Evolutionary conservation across 2,329 filamentous ascomycete species (phyloP).

Genomic region (Trichoderma sp.): DNA sequence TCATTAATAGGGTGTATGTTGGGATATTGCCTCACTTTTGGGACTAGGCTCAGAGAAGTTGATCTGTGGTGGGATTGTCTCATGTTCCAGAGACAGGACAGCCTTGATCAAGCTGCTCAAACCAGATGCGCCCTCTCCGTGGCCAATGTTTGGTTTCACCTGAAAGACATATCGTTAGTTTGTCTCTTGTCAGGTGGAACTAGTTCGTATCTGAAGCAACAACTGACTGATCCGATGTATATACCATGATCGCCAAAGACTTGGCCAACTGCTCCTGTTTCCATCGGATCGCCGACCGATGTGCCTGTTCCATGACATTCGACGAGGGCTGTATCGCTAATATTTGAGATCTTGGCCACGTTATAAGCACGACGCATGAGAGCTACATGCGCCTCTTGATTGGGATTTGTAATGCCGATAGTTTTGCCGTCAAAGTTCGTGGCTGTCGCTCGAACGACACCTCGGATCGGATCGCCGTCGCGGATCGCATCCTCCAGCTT

Average conservation of each 20-base stretch:
- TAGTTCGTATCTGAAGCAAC: neutral
- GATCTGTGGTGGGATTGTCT: conserved; percentile 40
- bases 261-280: conserved; percentile 34
- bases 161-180: neutral
- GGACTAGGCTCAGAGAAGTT: conserved; percentile 36
- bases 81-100: conserved; percentile 40
- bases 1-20: neutral
- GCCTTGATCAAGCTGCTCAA: conserved; percentile 44
- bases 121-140: conserved; percentile 45
- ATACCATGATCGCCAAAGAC: conserved; percentile 31
- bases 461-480: conserved; percentile 45
- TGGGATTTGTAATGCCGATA: conserved; percentile 42
- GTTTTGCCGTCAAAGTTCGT: conserved; percentile 45
- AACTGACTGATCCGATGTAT: conserved; percentile 31
- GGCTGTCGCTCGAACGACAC: conserved; percentile 39
- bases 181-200: conserved; percentile 24
- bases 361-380: conserved; percentile 35
- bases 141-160: conserved; percentile 43
- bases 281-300: conserved; percentile 37
- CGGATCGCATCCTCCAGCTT: conserved; percentile 44
- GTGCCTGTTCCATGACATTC: conserved; percentile 44
- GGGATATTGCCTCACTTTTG: conserved; percentile 34
- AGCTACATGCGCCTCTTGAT: conserved; percentile 30
- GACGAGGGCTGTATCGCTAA: conserved; percentile 33
- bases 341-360: conserved; percentile 28